phyloP scores from a whole-genome alignment of 805 yeast genomes.

The Zygoascus tannicola region DNA sequence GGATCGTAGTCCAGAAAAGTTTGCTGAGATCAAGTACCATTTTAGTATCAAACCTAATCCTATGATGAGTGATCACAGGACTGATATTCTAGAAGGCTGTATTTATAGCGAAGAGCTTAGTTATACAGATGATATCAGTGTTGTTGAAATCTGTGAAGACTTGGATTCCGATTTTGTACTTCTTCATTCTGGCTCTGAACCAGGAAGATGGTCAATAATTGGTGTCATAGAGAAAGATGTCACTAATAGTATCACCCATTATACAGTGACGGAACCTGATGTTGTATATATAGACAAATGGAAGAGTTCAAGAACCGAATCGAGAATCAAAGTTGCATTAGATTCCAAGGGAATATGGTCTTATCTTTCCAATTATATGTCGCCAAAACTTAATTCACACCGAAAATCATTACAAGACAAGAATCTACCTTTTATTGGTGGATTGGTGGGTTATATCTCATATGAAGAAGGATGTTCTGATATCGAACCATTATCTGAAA shows the following conservation, averaged over 20 bases:
- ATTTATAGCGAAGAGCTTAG: neutral
- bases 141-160: slow-evolving; percentile 38
- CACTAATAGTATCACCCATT: slow-evolving; percentile 16
- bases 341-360: slow-evolving; percentile 36
- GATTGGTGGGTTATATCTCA: slow-evolving; percentile 74
- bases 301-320: slow-evolving; percentile 6
- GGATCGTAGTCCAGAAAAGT: neutral
- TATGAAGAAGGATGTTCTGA: slow-evolving; percentile 59
- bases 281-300: slow-evolving; percentile 12
- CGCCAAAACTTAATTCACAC: slow-evolving; percentile 21
- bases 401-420: slow-evolving; percentile 10
- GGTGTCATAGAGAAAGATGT: slow-evolving; percentile 38
- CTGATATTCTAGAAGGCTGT: neutral
- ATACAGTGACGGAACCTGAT: slow-evolving; percentile 10
- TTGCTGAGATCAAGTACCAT: neutral
- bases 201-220: slow-evolving; percentile 83
- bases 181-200: slow-evolving; percentile 68
- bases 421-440: slow-evolving; percentile 60
- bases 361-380: slow-evolving; percentile 42
- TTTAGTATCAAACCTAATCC: slow-evolving; percentile 20
- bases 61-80: neutral
- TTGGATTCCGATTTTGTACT: slow-evolving; percentile 44
- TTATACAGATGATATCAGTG: neutral
- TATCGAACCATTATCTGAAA: neutral
- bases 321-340: neutral